phyloP scores from a whole-genome alignment of 352 stramenopile species.

The Phytophthora syringae region DNA sequence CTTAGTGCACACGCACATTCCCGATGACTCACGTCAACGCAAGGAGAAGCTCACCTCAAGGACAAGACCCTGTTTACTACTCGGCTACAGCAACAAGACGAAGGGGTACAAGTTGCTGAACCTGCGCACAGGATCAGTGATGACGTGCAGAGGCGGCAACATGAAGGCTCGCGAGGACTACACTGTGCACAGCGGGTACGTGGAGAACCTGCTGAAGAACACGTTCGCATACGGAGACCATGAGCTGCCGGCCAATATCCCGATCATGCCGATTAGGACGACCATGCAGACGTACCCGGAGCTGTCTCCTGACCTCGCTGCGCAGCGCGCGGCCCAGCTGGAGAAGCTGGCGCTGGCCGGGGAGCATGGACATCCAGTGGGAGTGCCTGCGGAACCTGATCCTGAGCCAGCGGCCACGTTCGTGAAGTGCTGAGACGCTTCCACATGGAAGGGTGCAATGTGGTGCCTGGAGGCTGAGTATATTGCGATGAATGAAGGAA shows the following conservation, averaged over 20 bases:
- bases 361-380: no score
- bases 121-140: not conserved
- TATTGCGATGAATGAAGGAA: constrained; percentile 13
- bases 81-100: not conserved
- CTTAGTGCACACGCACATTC: not conserved
- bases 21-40: not conserved
- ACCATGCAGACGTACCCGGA: constrained; percentile 15
- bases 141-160: not conserved
- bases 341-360: no score
- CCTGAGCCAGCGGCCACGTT: no score
- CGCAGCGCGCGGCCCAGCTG: no score
- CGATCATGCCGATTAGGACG: not conserved
- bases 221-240: not conserved
- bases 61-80: not conserved
- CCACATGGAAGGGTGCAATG: no score
- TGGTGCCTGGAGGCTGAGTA: constrained; percentile 16
- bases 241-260: not conserved
- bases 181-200: not conserved
- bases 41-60: constrained; percentile 7
- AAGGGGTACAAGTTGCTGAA: constrained; percentile 12
- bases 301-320: no score
- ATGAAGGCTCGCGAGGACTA: not conserved
- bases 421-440: no score
- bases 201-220: not conserved
- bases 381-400: no score